phyloP scores from a whole-genome alignment of 2,329 filamentous ascomycete genomes.

The Fusarium dimerum region DNA sequence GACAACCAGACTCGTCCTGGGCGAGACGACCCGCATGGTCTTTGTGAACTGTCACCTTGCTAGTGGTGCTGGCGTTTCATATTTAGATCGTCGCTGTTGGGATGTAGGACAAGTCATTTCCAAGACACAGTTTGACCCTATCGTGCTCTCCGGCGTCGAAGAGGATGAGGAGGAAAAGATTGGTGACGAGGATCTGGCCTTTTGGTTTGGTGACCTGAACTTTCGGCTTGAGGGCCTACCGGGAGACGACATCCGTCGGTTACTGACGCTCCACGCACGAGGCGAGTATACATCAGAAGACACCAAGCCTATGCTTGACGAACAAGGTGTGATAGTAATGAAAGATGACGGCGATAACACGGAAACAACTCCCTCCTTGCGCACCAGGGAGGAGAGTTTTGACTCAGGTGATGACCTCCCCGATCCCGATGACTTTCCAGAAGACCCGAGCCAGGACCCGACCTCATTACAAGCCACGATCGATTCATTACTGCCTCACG shows the following conservation, averaged over 20 bases:
- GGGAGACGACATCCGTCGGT: constrained; percentile 82
- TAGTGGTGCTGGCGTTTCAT: constrained; percentile 76
- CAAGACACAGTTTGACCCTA: constrained; percentile 76
- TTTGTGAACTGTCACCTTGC: constrained; percentile 93
- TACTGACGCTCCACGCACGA: constrained; percentile 79
- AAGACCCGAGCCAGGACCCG: constrained; percentile 75
- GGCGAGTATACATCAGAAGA: constrained; percentile 68
- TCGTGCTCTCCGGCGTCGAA: constrained; percentile 64
- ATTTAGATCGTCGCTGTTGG: constrained; percentile 85
- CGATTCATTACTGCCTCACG: constrained; percentile 82
- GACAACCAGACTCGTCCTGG: constrained; percentile 76
- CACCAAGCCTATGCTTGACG: constrained; percentile 41
- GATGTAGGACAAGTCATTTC: constrained; percentile 77
- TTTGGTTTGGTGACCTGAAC: constrained; percentile 97
- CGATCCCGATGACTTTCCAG: constrained; percentile 65
- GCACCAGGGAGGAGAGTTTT: constrained; percentile 38
- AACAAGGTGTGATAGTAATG: constrained; percentile 53
- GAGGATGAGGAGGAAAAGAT: constrained; percentile 70
- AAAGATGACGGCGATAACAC: constrained; percentile 47
- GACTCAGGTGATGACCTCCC: constrained; percentile 49
- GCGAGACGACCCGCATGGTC: constrained; percentile 84
- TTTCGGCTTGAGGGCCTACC: constrained; percentile 88
- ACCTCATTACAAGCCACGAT: constrained; percentile 86
- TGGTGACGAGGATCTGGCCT: constrained; percentile 88
- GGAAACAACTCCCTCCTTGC: constrained; percentile 35